Evolutionary conservation across 495 filamentous ascomycete genomes (phyloP).

Genomic region (Delitschia confertaspora): DNA sequence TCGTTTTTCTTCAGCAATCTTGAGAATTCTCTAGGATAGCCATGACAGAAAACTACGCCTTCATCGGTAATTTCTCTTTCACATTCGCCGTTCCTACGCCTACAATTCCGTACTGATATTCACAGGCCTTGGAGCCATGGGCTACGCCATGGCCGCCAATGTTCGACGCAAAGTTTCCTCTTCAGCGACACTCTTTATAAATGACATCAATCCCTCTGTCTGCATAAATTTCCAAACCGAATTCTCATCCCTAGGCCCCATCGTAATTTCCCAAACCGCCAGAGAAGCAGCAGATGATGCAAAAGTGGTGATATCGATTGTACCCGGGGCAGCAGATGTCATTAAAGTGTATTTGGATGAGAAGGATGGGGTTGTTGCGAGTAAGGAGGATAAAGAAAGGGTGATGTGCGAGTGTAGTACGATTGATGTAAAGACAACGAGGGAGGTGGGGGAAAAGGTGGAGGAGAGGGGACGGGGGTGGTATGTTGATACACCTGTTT

Average conservation of each 20-base stretch:
- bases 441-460: slow-evolving; percentile 20
- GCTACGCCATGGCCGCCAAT: slow-evolving; percentile 24
- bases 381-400: slow-evolving; percentile 4
- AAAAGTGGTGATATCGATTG: slow-evolving; percentile 19
- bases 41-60: slow-evolving; percentile 21
- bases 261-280: slow-evolving; percentile 14
- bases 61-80: slow-evolving; percentile 12
- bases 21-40: no score
- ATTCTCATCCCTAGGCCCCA: slow-evolving; percentile 10
- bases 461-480: slow-evolving; percentile 9
- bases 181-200: slow-evolving; percentile 15
- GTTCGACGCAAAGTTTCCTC: slow-evolving; percentile 14
- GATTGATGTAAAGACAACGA: slow-evolving; percentile 20
- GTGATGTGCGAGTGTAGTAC: slow-evolving; percentile 25
- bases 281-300: slow-evolving; percentile 19
- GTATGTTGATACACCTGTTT: slow-evolving; percentile 26
- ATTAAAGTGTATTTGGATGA: slow-evolving; percentile 19
- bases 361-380: slow-evolving; percentile 19
- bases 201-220: slow-evolving; percentile 16
- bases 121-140: slow-evolving; percentile 26
- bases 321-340: slow-evolving; percentile 18
- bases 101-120: slow-evolving; percentile 5
- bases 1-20: not conserved
- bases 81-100: not conserved
- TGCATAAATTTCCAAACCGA: slow-evolving; percentile 19